Base-by-base conservation (phyloP, 2,329 filamentous ascomycete genomes). In the Xylaria sp. region DNA sequence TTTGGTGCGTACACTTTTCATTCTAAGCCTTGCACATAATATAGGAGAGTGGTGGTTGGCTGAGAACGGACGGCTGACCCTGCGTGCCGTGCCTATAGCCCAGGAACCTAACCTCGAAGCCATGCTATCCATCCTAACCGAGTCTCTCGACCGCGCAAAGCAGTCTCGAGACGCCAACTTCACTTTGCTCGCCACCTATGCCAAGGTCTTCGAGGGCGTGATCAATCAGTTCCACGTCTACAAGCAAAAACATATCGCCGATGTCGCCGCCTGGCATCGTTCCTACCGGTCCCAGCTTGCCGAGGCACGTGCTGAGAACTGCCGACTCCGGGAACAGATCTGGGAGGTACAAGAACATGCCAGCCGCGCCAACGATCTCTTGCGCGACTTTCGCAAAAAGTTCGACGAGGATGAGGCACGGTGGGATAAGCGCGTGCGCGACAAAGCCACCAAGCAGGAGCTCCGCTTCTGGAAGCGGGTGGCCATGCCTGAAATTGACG, bases 261-360 rank as follows among this genome's bases (percentile, higher is more conserved):
- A 91, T 75, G 87, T 90, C 20, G 83, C 86, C 6, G 80, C 87
- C 26, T 91, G 89, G 89, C 89, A 91, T 80, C 87, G 85, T 65
- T 89, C 86, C 67, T 91, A 91, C 81, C 87, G 89, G 7, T 80
- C 84, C 31, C 89, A 91, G 80, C 85, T 91, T 44, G 88, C 88
- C 72, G 88, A 89, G 75, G 88, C 89, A 56, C 88, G 89, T 4
- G 86, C 86, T 71, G 89, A 90, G 80, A 91, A 91, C 74, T 83
- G 83, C 68, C 83, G 85, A 1, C 83, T 91, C 60, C 87, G 89
- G 61, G 87, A 89, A 74, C 88, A 90, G 78, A 89, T 91, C 74
- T 89, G 88, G 84, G 87, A 89, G 73, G 89, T 90, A 87, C 87
- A 90, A 75, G 83, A 84, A 48, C 86, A 88, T 72, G 89, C 89